Evolutionary conservation across 805 yeast genomes (phyloP), one percentile per base, ranked within the genome.

Genomic region (Starmera amethionina): DNA sequence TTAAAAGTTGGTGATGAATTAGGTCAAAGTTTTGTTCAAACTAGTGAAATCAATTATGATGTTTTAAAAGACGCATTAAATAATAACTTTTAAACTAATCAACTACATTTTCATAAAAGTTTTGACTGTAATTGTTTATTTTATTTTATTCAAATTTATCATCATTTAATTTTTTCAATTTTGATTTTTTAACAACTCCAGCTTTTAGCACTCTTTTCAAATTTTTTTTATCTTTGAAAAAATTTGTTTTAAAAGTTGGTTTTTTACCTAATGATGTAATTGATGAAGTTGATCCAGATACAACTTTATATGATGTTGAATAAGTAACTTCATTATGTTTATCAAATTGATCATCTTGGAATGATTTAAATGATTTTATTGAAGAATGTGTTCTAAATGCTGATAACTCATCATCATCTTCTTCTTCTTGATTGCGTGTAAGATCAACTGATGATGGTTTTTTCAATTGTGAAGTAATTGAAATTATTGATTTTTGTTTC

Each of bases 281-380:
- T 8, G 82, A 73, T 2, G 82, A 75, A 44, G 67, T 72, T 5
- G 74, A 62, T 8, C 80, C 74, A 2, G 76, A 66, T 2, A 75
- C 79, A 10, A 70, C 67, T 53, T 68, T 77, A 50, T 75, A 73
- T 27, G 71, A 67, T 30, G 72, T 72, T 35, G 75, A 67, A 5
- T 75, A 58, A 1, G 74, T 75, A 15, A 79, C 82, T 32, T 60
- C 63, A 19, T 60, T 64, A 19, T 68, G 70, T 31, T 65, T 71
- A 41, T 65, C 64, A 41, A 60, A 66, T 30, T 60, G 63, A 12
- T 59, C 63, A 36, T 60, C 65, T n/a, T 59, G 58, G 40, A 52
- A 56, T 3, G 69, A 57, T 38, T 63, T 63, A 58, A 74, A 73
- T 0, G 79, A 68, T 46, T 64, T 63, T 6, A 70, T 61, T 44